Evolutionary conservation across 1,139 yeast species (phyloP).

Genomic region (Yarrowia galli): DNA sequence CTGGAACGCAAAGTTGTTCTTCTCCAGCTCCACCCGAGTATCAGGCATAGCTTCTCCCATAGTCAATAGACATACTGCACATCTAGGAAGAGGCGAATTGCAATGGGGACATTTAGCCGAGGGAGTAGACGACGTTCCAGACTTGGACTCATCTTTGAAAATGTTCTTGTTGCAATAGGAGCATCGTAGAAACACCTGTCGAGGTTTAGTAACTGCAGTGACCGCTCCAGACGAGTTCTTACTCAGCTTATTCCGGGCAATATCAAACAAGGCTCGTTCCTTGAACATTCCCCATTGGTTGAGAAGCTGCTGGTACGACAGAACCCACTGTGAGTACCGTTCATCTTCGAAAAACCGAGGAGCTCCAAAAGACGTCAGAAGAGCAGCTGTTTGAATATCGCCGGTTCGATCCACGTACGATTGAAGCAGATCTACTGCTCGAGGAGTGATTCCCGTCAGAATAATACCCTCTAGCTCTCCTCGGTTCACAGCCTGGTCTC

Average conservation of each 20-base stretch:
- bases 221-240: constrained; percentile 59
- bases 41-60: constrained; percentile 73
- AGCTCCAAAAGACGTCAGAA: constrained; percentile 78
- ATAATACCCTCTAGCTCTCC: constrained; percentile 94
- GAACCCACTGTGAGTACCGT: constrained; percentile 79
- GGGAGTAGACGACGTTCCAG: neutral
- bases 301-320: constrained; percentile 72
- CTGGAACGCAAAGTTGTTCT: constrained; percentile 41
- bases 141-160: constrained; percentile 10
- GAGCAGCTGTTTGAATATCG: constrained; percentile 91
- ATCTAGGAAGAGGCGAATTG: constrained; percentile 87
- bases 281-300: constrained; percentile 87
- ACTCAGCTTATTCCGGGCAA: constrained; percentile 72
- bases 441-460: constrained; percentile 86
- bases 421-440: constrained; percentile 81
- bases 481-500: constrained; percentile 70
- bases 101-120: constrained; percentile 72
- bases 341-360: constrained; percentile 79
- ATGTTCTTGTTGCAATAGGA: constrained; percentile 72
- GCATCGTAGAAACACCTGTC: constrained; percentile 84
- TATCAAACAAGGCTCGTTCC: constrained; percentile 84
- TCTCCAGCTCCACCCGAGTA: constrained; percentile 38
- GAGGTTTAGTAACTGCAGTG: constrained; percentile 63
- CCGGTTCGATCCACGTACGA: constrained; percentile 87
- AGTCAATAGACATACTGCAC: constrained; percentile 85